These are phyloP conservation scores for Omphalotus olearius DNA, from an alignment of 1,284 basidiomycete genomes.

Conservation along the genomic window DNA sequence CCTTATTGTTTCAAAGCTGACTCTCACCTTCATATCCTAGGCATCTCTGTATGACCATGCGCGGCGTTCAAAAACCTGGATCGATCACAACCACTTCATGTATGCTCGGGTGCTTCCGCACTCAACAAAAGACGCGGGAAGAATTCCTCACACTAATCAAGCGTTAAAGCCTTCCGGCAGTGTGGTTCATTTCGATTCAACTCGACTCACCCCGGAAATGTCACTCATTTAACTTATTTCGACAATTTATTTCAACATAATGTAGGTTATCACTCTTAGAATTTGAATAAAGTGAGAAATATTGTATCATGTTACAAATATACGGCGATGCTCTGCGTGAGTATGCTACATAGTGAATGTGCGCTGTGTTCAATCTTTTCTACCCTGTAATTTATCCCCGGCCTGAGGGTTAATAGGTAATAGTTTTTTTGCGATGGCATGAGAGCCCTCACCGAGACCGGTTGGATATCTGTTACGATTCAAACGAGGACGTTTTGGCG, in stretches of 20 bases:
- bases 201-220: constrained; percentile 19
- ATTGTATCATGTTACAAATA: background rate
- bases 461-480: constrained; percentile 29
- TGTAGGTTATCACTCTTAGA: constrained; percentile 1
- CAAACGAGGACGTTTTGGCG: constrained; percentile 44
- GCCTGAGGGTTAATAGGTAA: constrained; percentile 58
- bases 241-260: constrained; percentile 15
- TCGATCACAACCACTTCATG: constrained; percentile 96
- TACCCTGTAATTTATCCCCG: constrained; percentile 48
- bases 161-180: constrained; percentile 30
- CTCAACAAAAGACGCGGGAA: constrained; percentile 95
- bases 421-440: constrained; percentile 50
- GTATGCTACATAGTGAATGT: constrained; percentile 3
- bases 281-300: constrained; percentile 3
- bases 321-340: background rate
- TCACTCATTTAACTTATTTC: constrained; percentile 9
- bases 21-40: constrained; percentile 36
- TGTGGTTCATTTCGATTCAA: constrained; percentile 38
- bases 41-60: constrained; percentile 99
- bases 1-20: constrained; percentile 14
- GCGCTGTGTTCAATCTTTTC: constrained; percentile 42
- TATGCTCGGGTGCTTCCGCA: constrained; percentile 98
- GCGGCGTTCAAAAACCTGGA: constrained; percentile 98
- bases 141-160: constrained; percentile 86
- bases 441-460: constrained; percentile 1